Conservation (phyloP, 169 alveolate species). For the Plasmodium vinckei region DNA sequence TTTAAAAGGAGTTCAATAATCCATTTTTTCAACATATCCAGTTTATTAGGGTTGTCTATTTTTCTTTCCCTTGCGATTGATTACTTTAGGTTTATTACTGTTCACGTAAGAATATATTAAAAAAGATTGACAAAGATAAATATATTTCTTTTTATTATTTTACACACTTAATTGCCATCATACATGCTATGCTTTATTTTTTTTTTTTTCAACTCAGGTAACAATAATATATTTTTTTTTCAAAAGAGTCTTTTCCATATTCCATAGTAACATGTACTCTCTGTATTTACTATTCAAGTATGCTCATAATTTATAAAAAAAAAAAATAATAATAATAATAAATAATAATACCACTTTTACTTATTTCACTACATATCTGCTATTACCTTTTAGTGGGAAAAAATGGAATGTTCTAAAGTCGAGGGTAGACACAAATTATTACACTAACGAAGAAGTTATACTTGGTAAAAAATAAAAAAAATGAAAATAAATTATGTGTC, state of each 20-base stretch:
- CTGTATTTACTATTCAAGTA: slow-evolving; percentile 57
- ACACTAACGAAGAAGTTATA: slow-evolving; percentile 63
- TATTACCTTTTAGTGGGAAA: slow-evolving; percentile 41
- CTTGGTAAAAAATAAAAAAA: slow-evolving; percentile 7
- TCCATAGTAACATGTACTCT: slow-evolving; percentile 59
- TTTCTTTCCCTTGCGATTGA: slow-evolving; percentile 50
- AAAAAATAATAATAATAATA: too few species aligned
- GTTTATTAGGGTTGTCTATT: slow-evolving; percentile 36
- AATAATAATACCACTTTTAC: too few species aligned
- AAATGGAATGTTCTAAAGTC: slow-evolving; percentile 63
- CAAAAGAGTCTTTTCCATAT: slow-evolving; percentile 19
- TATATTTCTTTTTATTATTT: not conserved
- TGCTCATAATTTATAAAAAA: not conserved
- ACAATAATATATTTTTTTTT: slow-evolving; percentile 32
- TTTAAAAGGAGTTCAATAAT: slow-evolving; percentile 4
- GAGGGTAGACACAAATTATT: slow-evolving; percentile 66
- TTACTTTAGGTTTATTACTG: slow-evolving; percentile 29
- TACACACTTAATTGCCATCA: not conserved
- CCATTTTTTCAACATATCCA: slow-evolving; percentile 5
- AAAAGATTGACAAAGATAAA: not conserved
- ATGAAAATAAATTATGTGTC: not conserved
- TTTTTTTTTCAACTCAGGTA: slow-evolving; percentile 1
- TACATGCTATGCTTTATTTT: not conserved
- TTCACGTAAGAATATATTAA: slow-evolving; percentile 29
- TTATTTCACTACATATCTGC: not conserved